Percentiles rank a stretch among this genome's conserved stretches.
Conservation (phyloP, 345 rosid genomes). For the Eucalyptus microcorys region DNA sequence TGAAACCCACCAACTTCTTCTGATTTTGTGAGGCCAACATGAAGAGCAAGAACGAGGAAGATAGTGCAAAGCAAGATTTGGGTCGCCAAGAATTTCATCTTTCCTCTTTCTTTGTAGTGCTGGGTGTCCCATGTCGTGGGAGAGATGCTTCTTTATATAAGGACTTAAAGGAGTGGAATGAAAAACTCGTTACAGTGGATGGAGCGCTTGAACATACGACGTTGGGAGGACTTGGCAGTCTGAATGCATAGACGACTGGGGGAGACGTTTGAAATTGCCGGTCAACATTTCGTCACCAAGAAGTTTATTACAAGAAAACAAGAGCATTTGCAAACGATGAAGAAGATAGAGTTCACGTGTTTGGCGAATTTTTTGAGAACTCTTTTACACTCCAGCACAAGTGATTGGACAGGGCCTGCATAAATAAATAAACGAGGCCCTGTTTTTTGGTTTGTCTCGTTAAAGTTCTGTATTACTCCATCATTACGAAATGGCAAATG, state of each 20-base stretch:
- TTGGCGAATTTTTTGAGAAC: no score
- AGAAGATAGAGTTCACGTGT: no score
- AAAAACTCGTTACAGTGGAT: neutral
- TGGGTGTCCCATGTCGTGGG: neutral
- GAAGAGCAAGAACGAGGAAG: conserved; percentile 3
- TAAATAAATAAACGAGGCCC: no score
- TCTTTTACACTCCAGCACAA: no score
- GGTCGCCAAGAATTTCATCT: neutral
- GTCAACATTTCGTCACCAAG: neutral
- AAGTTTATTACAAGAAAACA: neutral
- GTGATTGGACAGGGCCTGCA: no score
- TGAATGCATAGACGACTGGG: neutral
- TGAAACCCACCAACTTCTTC: conserved; percentile 27
- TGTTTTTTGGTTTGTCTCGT: no score
- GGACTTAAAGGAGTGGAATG: neutral
- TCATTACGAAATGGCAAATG: neutral
- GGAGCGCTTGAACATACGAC: neutral
- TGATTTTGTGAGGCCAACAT: neutral
- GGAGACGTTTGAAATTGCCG: neutral
- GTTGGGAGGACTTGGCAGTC: neutral
- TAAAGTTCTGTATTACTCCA: neutral
- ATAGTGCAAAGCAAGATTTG: neutral
- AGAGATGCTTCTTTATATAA: neutral
- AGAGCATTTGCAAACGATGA: neutral
- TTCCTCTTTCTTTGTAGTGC: neutral